Base-by-base conservation (phyloP, 2,329 filamentous ascomycete species). In the Colletotrichum higginsianum region DNA sequence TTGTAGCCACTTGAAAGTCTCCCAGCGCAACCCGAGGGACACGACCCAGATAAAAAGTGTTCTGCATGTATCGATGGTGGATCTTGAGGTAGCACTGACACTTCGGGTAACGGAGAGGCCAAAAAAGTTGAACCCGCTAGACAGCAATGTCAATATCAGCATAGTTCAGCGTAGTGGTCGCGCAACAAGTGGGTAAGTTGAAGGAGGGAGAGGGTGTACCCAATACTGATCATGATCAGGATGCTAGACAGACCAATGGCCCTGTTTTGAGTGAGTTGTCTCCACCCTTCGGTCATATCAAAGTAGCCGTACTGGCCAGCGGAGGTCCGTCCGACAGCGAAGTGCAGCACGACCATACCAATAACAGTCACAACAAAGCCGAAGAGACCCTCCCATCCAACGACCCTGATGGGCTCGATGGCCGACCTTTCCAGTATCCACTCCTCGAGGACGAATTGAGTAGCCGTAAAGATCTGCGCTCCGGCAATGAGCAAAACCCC, bases 31-130 rank as follows among this genome's bases (percentile, higher is more conserved):
- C 4, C 93, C 94, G 5, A 99, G 89, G 21, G 94, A 97, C 16
- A 98, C 94, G 38, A 99, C 88, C 96, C 96, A 99, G 83, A 99
- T 98, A 84, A 99, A 98, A 1, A 99, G 89, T 0, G 96, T 99
- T 50, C 96, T 91, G 86, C 95, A 98, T 1, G 96, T 99, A 82
- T 99, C 96, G 77, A 99, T 98, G 42, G 96, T 98, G 42, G 94
- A 97, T 73, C 96, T 91, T 1, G 96, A 94, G 0, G 96, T 99
- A 13, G 96, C 96, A 74, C 93, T 97, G 75, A 99, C 94, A 73
- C 84, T 91, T 72, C 94, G 91, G 0, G 96, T 99, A 11, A 99
- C 96, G 0, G 94, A 96, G 12, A 99, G 89, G 9, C 96, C 96
- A 82, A 99, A 99, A 86, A 97, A 99, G 84, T 99, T 99, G 89